phyloP scores from a whole-genome alignment of 768 basidiomycete genomes.

The Pluteus cervinus region DNA sequence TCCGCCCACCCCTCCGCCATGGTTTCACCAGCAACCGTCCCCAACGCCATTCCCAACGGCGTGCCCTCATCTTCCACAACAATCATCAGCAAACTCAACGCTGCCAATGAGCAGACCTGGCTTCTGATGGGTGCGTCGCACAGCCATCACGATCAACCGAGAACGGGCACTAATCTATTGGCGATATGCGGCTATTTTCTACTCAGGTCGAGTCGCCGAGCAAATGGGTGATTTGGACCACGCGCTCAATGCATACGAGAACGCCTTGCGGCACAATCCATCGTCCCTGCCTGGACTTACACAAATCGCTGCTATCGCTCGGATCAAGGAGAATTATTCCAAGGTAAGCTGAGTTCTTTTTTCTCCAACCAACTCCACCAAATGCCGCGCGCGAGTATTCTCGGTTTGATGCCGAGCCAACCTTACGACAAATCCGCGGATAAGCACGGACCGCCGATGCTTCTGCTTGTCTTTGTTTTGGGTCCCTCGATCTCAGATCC shows the following conservation, averaged over 20 bases:
- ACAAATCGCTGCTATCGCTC: slow-evolving; percentile 92
- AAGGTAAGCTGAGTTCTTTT: slow-evolving; percentile 54
- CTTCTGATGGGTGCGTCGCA: slow-evolving; percentile 71
- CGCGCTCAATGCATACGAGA: slow-evolving; percentile 90
- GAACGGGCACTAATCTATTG: slow-evolving; percentile 8
- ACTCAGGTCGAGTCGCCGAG: slow-evolving; percentile 86
- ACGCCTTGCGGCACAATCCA: slow-evolving; percentile 92
- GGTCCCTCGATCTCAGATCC: slow-evolving; percentile 23
- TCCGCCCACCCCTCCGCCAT: slow-evolving; percentile 32
- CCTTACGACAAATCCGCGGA: slow-evolving; percentile 30
- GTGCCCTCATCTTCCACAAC: slow-evolving; percentile 25
- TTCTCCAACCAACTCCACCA: slow-evolving; percentile 13
- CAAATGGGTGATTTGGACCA: slow-evolving; percentile 93
- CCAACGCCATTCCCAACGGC: slow-evolving; percentile 25
- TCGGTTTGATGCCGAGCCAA: slow-evolving; percentile 18
- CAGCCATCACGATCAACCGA: slow-evolving; percentile 8
- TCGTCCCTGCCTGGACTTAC: slow-evolving; percentile 85
- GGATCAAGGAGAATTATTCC: slow-evolving; percentile 96
- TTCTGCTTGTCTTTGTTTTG: slow-evolving; percentile 23
- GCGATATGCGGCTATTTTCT: slow-evolving; percentile 15
- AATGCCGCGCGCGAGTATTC: slow-evolving; percentile 10
- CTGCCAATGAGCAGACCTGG: slow-evolving; percentile 94
- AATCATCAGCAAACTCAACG: slow-evolving; percentile 71
- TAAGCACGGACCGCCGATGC: slow-evolving; percentile 19
- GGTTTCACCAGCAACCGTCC: slow-evolving; percentile 42